These are phyloP conservation scores for Candida namnaoensis DNA, from an alignment of 805 yeast species.

Conservation along the genomic window DNA sequence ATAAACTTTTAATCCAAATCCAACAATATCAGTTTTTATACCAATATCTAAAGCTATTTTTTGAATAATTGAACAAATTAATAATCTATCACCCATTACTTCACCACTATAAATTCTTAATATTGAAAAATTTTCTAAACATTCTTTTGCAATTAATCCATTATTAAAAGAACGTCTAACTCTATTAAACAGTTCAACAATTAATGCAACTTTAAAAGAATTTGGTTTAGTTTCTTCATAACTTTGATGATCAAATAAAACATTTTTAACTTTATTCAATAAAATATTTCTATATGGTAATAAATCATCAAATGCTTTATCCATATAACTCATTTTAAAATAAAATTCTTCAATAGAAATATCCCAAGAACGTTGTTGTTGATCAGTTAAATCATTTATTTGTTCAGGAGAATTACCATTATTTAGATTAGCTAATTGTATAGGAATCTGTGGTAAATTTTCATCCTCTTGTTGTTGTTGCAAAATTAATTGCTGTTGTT, in stretches of 20 bases:
- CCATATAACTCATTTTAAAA: constrained; percentile 5
- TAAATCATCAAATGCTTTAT: constrained; percentile 12
- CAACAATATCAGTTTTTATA: not conserved
- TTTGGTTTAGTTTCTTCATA: not conserved
- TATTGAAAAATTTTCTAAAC: constrained; percentile 6
- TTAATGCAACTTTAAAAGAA: not conserved
- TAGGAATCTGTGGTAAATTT: too few species aligned
- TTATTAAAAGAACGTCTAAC: not conserved
- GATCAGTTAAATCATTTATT: too few species aligned
- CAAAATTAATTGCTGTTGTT: not conserved
- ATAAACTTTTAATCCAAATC: not conserved
- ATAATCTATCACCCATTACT: constrained; percentile 1
- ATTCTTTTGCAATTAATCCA: not conserved
- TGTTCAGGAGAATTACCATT: too few species aligned
- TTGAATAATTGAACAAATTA: not conserved
- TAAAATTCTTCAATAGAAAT: constrained; percentile 6
- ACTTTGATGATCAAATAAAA: not conserved
- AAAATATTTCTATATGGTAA: constrained; percentile 6
- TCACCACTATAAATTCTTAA: constrained; percentile 11
- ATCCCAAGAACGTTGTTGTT: not conserved
- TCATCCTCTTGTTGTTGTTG: not conserved
- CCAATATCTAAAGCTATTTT: not conserved
- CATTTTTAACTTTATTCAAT: not conserved
- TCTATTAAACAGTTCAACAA: not conserved
- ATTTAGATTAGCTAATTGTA: too few species aligned